Evolutionary conservation across 257 asterid species (phyloP).

Genomic region (Cynanchum wilfordii): DNA sequence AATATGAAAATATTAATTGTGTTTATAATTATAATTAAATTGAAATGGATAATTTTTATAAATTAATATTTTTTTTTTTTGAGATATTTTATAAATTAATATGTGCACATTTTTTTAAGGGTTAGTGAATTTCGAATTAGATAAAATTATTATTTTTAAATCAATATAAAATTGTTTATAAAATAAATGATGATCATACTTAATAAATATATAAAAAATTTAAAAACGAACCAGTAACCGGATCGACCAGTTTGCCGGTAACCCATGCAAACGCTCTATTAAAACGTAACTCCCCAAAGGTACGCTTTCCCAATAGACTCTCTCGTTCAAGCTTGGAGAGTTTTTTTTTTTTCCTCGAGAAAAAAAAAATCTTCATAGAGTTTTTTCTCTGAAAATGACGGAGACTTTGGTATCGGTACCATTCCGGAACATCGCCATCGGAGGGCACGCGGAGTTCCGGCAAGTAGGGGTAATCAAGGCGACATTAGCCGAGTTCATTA

Average conservation of each 20-base stretch:
- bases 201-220: not conserved
- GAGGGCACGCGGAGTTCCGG: constrained; percentile 35
- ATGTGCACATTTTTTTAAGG: no score
- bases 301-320: not conserved
- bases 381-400: constrained; percentile 2
- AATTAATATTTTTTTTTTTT: no score
- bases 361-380: not conserved
- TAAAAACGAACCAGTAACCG: constrained; percentile 23
- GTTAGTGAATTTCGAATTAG: no score
- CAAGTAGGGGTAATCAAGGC: constrained; percentile 54
- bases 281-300: constrained; percentile 14
- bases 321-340: not conserved
- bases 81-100: no score
- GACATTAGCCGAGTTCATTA: constrained; percentile 56
- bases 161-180: no score
- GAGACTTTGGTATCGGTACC: constrained; percentile 32
- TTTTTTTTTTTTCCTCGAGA: no score
- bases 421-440: constrained; percentile 46
- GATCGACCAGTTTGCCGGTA: constrained; percentile 13
- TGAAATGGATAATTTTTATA: no score
- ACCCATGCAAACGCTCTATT: constrained; percentile 22
- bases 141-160: no score
- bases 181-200: no score
- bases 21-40: no score
- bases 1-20: no score